Base-by-base conservation (phyloP, 495 filamentous ascomycete genomes). In the Hyphodiscus hymeniophilus region DNA sequence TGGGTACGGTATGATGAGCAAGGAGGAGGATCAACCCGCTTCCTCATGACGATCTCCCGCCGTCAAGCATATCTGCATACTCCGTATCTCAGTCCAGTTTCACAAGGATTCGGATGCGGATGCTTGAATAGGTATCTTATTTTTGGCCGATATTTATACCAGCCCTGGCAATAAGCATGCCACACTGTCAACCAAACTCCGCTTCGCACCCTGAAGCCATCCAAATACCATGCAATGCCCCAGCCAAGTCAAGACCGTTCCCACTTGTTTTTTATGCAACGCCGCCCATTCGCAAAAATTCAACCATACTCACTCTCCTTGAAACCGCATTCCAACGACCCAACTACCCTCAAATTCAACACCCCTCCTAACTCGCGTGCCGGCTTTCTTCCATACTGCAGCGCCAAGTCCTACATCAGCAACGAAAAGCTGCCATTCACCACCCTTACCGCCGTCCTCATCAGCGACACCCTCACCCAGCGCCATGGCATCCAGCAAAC, bases 301-400 rank as follows among this genome's bases (percentile, higher is more conserved):
- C n/a, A 38, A 17, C n/a, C 34, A 11, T 8, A 47, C 12, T 32
- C 47, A 36, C 42, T 40, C 51, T 34, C 39, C 52, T 38, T 72
- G 65, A 59, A 74, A 82, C 47, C 63, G 61, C 56, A 86, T 66
- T 45, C 73, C 72, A 11, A 90, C 72, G 43, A 94, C 82, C 91
- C 91, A 96, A 43, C 79, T 73, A 35, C 80, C 79, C 21, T 84
- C 87, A 69, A 95, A 95, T 55, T 88, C 87, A 26, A 95, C 79
- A 0, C 88, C 88, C 50, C 82, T 77, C 20, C 85, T 75, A 47
- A 85, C 74, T 51, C 82, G 80, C 2, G 84, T 85, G 3, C 85
- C 88, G 31, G 87, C 87, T 59, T 89, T 89, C 59, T 81, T 84
- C 89, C 92, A 95, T 0, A 85, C 85, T 7, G 81, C 73, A 54